Evolutionary conservation across 192 early-diverging fungal genomes (phyloP), one percentile per base, ranked within the genome.

Genomic region (Coemansia aciculifera): DNA sequence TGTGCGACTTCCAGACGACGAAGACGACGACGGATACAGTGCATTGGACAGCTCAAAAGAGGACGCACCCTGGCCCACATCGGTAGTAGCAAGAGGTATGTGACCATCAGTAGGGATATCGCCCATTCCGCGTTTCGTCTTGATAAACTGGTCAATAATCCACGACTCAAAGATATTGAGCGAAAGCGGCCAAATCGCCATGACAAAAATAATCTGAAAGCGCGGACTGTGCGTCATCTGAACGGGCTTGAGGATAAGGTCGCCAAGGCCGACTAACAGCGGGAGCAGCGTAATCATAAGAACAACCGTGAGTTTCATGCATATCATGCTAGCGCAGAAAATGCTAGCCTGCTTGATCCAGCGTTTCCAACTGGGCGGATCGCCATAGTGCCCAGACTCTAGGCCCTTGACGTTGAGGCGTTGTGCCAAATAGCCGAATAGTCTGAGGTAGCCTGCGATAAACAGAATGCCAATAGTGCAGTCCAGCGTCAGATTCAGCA

Each of bases 111-210:
- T 19, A 27, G 78, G 68, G 27, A 31, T 52, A 2, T 36, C 19
- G 17, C 42, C 21, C 2, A 17, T 23, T 7, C 19, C 19, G 1
- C 34, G 48, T 27, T 59, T 59, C 62, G 71, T 78, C 62, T 84
- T 84, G 31, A 84, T 84, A 54, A 84, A 64, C 49, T 84, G 81
- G 65, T 84, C 81, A 43, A 84, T 46, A 15, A 84, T 69, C 77
- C 81, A 84, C 36, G 77, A 84, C 70, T 84, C 81, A 31, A 76
- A 79, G 24, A 84, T 84, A 38, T 84, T 84, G 48, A 84, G 73
- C 49, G 61, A 36, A 29, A 84, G 71, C 13, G 81, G 81, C 81
- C 77, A 78, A 21, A 84, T 46, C 36, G 81, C 81, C 81, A 84
- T 84, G 40, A 84, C 81, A 68, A 84, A 84, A 4, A 84, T 43